These are phyloP conservation scores for Austroboletus novae-zelandiae DNA, from an alignment of 1,284 basidiomycete genomes.

Conservation along the genomic window DNA sequence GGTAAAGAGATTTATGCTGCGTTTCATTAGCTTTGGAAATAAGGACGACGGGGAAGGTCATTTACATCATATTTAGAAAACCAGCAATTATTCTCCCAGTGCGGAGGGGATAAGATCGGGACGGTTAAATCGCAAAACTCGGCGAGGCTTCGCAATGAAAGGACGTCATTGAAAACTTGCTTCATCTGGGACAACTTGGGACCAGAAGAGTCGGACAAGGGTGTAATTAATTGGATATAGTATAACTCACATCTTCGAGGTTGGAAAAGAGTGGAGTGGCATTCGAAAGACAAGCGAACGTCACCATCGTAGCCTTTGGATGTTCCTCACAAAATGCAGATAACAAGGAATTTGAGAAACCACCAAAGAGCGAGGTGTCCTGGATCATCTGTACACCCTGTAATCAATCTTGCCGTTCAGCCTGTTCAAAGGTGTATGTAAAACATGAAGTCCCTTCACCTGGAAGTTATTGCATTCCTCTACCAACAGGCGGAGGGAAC, in stretches of 20 bases:
- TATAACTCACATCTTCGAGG: constrained; percentile 43
- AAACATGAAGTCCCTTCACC: constrained; percentile 37
- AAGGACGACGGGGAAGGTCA: constrained; percentile 36
- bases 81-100: constrained; percentile 45
- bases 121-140: constrained; percentile 54
- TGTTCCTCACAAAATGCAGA: constrained; percentile 63
- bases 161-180: constrained; percentile 55
- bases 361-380: constrained; percentile 62
- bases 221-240: constrained; percentile 2
- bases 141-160: constrained; percentile 51
- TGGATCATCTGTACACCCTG: constrained; percentile 69
- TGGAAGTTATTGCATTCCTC: constrained; percentile 76
- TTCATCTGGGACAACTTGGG: constrained; percentile 32
- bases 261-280: constrained; percentile 34
- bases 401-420: neutral
- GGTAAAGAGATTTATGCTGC: constrained; percentile 47
- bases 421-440: neutral
- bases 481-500: constrained; percentile 57
- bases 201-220: constrained; percentile 15
- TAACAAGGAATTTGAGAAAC: constrained; percentile 58
- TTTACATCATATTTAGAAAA: constrained; percentile 35
- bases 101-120: constrained; percentile 51
- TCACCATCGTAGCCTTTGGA: constrained; percentile 52
- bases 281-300: constrained; percentile 56
- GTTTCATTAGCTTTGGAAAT: constrained; percentile 7